A percentile compares a stretch with the other conserved stretches of the same genome.
Evolutionary conservation across 2,329 filamentous ascomycete species (phyloP).

Genomic region (Colletotrichum shisoi): DNA sequence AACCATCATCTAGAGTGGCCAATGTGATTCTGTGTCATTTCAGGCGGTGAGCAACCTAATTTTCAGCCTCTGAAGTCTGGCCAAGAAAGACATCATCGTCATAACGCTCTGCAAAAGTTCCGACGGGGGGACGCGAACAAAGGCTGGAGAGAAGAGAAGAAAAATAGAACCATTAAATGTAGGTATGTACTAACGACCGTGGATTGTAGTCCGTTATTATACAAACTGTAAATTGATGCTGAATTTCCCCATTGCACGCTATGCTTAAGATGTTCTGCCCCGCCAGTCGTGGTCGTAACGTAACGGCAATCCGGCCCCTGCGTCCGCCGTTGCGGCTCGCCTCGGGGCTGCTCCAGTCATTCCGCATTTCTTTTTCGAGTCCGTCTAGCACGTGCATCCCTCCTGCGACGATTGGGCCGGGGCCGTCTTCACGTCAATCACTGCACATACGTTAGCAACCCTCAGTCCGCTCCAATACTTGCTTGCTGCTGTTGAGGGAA

Average conservation of each 20-base stretch:
- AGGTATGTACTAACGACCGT: constrained; percentile 40
- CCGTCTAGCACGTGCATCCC: constrained; percentile 70
- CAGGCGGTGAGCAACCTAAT: constrained; percentile 15
- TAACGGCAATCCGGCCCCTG: constrained; percentile 27
- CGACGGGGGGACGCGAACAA: neutral
- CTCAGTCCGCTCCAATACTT: neutral
- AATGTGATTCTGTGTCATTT: constrained; percentile 15
- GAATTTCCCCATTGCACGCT: constrained; percentile 44
- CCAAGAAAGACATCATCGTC: neutral
- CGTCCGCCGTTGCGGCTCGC: constrained; percentile 35
- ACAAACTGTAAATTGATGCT: constrained; percentile 42
- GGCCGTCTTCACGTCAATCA: constrained; percentile 93
- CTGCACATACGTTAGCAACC: constrained; percentile 55
- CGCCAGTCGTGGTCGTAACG: constrained; percentile 37
- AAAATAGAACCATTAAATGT: constrained; percentile 37
- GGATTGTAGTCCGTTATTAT: constrained; percentile 41
- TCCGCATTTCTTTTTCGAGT: constrained; percentile 10
- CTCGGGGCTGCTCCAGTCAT: constrained; percentile 32
- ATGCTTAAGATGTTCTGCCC: constrained; percentile 45
- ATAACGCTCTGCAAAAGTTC: neutral
- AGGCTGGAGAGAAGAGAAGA: neutral
- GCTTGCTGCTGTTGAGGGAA: neutral
- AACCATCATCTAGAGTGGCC: constrained; percentile 4
- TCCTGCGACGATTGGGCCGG: constrained; percentile 74
- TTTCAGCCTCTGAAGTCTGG: neutral